Evolutionary conservation across 108 stramenopile species (phyloP).

Genomic region (Bacterosira constricta): DNA sequence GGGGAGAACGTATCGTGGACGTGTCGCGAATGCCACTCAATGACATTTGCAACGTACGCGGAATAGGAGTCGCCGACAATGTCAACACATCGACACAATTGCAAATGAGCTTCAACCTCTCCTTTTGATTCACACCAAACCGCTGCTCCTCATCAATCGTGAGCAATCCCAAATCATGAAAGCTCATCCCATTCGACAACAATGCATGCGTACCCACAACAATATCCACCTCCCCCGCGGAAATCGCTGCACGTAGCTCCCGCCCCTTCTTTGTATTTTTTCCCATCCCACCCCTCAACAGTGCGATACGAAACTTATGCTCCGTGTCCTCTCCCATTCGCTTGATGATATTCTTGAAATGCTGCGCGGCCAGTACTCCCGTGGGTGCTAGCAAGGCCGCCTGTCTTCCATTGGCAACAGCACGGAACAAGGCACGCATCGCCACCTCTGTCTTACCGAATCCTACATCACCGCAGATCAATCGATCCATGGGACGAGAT

Average conservation of each 20-base stretch:
- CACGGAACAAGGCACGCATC: constrained; percentile 85
- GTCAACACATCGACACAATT: constrained; percentile 94
- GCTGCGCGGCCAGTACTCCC: constrained; percentile 93
- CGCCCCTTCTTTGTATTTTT: constrained; percentile 72
- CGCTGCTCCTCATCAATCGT: constrained; percentile 97
- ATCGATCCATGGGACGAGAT: constrained; percentile 92
- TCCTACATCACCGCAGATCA: constrained; percentile 98
- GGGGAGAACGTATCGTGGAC: constrained; percentile 87
- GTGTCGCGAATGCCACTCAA: constrained; percentile 91
- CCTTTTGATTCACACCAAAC: constrained; percentile 97
- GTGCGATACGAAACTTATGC: constrained; percentile 60
- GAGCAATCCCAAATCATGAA: constrained; percentile 88
- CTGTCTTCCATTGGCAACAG: constrained; percentile 85
- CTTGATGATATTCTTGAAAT: constrained; percentile 75
- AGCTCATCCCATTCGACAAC: constrained; percentile 72
- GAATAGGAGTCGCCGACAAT: constrained; percentile 95
- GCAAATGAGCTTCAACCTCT: constrained; percentile 86
- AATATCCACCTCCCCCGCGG: constrained; percentile 69
- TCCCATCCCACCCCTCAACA: constrained; percentile 78
- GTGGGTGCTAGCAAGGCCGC: constrained; percentile 95
- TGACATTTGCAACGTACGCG: constrained; percentile 93
- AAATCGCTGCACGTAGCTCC: constrained; percentile 70
- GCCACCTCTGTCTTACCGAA: constrained; percentile 98
- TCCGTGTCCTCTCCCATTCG: constrained; percentile 72
- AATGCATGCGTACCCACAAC: constrained; percentile 95